These are phyloP conservation scores for Nadsonia fulvescens DNA, from an alignment of 805 yeast species.

Conservation along the genomic window DNA sequence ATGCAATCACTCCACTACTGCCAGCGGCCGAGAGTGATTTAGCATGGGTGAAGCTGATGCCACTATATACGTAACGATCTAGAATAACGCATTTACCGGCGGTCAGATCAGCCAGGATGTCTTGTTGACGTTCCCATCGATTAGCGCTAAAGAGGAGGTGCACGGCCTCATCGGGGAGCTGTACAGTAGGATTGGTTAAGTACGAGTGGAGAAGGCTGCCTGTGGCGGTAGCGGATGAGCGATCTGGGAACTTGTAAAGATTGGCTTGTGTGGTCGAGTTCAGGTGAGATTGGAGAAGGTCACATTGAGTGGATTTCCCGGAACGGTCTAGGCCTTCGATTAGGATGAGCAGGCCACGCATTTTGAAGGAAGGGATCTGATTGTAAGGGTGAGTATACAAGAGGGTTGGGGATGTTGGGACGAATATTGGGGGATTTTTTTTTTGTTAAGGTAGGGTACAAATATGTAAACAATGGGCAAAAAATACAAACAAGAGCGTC, in stretches of 20 bases:
- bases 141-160: slow-evolving; percentile 85
- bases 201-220: slow-evolving; percentile 67
- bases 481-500: too few species aligned
- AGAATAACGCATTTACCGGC: slow-evolving; percentile 45
- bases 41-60: slow-evolving; percentile 82
- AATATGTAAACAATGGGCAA: too few species aligned
- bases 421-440: too few species aligned
- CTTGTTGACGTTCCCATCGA: slow-evolving; percentile 65
- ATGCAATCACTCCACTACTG: slow-evolving; percentile 20
- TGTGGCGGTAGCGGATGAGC: slow-evolving; percentile 64
- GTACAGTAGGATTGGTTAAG: slow-evolving; percentile 26
- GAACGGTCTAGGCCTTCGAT: slow-evolving; percentile 91
- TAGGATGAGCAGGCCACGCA: slow-evolving; percentile 57
- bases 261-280: slow-evolving; percentile 21
- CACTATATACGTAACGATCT: slow-evolving; percentile 85
- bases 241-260: slow-evolving; percentile 69
- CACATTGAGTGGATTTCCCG: slow-evolving; percentile 80
- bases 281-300: slow-evolving; percentile 15
- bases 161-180: slow-evolving; percentile 57
- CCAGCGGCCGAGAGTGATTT: slow-evolving; percentile 26
- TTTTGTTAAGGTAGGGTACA: too few species aligned
- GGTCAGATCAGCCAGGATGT: slow-evolving; percentile 27
- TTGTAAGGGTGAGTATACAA: too few species aligned
- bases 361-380: too few species aligned
- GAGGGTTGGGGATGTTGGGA: too few species aligned